Evolutionary conservation across 805 yeast species (phyloP), one percentile per base, ranked within the genome.

Genomic region (Saccharomycopsis amapae): DNA sequence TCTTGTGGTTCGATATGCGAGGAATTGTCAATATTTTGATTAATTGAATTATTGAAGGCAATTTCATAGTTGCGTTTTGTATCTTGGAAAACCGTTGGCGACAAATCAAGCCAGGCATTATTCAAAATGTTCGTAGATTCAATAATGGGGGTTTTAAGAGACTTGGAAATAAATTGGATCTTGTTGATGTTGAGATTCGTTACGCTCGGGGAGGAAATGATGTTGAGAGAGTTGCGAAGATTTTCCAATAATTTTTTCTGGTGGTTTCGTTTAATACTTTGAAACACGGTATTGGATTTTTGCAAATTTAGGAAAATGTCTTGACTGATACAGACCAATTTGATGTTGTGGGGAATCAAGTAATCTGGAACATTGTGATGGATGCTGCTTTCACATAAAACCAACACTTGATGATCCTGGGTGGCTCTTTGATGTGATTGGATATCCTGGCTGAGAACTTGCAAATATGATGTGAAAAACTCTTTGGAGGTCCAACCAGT

Each of bases 101-200:
- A 22, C 12, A 39, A 24, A 22, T 15, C 17, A 15, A 7, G 23
- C 43, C 43, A 44, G 26, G 40, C 25, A 15, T 32, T 24, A 26
- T 23, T 23, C n/a, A 44, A 19, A 13, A 32, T 31, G 31, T 44
- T 44, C 39, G 40, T 20, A 12, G 40, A 25, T 12, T 44, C 48
- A 12, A 39, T 38, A 6, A 39, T 34, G 13, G 38, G 45, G 7
- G 19, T 33, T 10, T 19, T 20, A n/a, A 44, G 25, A 10, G 35
- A 33, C 17, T 40, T 39, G 17, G 32, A 18, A 5, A 44, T 26
- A 5, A 44, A 23, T 12, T 17, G 9, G 9, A 17, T 15, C 13
- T 22, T 25, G 12, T 38, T 23, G 5, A 18, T 22, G 17, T 23
- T 10, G 5, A 22, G 7, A 18, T n/a, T 13, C 2, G 30, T 24